Conservation (phyloP, 768 basidiomycete genomes). For the Leccinum arenicola region DNA sequence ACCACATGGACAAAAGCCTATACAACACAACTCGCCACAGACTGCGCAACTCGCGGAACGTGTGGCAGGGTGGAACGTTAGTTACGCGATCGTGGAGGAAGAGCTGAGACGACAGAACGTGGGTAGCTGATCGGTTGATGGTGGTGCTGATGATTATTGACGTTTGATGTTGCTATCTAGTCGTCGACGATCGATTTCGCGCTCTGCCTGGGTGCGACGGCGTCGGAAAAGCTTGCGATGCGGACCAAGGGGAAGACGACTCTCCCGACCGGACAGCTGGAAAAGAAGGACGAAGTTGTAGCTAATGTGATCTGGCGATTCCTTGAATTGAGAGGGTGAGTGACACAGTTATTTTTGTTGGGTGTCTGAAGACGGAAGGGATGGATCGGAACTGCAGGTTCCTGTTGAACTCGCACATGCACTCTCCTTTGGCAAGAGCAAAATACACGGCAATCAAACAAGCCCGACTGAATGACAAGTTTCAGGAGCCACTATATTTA, state of each 20-base stretch:
- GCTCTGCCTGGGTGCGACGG: constrained; percentile 89
- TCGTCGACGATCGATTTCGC: constrained; percentile 98
- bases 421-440: constrained; percentile 87
- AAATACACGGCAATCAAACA: constrained; percentile 79
- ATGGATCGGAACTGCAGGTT: constrained; percentile 52
- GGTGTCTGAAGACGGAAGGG: constrained; percentile 5
- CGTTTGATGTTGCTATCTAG: constrained; percentile 39
- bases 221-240: constrained; percentile 71
- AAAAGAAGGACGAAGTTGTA: constrained; percentile 98
- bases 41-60: constrained; percentile 87
- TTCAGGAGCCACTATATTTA: constrained; percentile 94
- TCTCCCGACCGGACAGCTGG: constrained; percentile 50
- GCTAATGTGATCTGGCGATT: constrained; percentile 99
- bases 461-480: constrained; percentile 92
- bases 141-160: constrained; percentile 27
- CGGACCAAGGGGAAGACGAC: constrained; percentile 75
- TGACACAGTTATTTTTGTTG: constrained; percentile 1
- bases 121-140: constrained; percentile 35
- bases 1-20: constrained; percentile 50
- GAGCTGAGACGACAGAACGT: constrained; percentile 96
- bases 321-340: constrained; percentile 89
- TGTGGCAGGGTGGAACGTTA: constrained; percentile 87
- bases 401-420: constrained; percentile 82
- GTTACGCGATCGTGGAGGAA: constrained; percentile 82
- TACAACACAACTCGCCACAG: constrained; percentile 72